Percentiles rank a stretch among this genome's conserved stretches.
Evolutionary conservation across 116 monocot species (phyloP).

Genomic region (Trichopus zeylanicus): DNA sequence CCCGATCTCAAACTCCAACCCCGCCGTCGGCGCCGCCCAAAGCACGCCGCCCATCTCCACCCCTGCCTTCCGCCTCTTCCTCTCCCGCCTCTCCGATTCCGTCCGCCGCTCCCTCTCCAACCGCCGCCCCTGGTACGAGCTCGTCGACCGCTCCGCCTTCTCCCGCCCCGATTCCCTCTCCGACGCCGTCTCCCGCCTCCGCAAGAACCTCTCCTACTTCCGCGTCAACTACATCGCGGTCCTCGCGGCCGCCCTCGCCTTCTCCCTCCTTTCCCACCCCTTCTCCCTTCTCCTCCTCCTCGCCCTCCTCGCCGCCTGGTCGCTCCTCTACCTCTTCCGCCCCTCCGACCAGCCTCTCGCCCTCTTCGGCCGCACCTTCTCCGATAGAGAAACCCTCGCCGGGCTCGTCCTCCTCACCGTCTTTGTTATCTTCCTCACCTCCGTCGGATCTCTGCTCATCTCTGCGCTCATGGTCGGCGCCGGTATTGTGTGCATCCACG

Average conservation of each 20-base stretch:
- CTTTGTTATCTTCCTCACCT: slow-evolving; percentile 58
- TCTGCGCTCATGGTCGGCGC: slow-evolving; percentile 60
- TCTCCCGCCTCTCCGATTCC: slow-evolving; percentile 51
- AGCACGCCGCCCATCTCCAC: slow-evolving; percentile 20
- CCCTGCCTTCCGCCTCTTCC: slow-evolving; percentile 51
- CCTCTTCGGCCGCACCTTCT: slow-evolving; percentile 59
- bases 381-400: slow-evolving; percentile 61
- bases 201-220: slow-evolving; percentile 87
- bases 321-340: slow-evolving; percentile 78
- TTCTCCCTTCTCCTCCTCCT: slow-evolving; percentile 65
- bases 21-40: background rate
- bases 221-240: slow-evolving; percentile 72
- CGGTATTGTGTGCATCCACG: slow-evolving; percentile 54
- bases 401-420: slow-evolving; percentile 44
- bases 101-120: slow-evolving; percentile 57
- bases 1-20: slow-evolving; percentile 2
- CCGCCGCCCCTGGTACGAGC: slow-evolving; percentile 65
- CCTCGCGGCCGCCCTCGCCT: slow-evolving; percentile 50
- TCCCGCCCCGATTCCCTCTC: slow-evolving; percentile 80
- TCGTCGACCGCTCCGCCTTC: slow-evolving; percentile 70
- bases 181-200: slow-evolving; percentile 72
- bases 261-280: slow-evolving; percentile 73
- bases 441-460: slow-evolving; percentile 67
- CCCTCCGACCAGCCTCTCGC: slow-evolving; percentile 57
- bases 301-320: slow-evolving; percentile 63